Evolutionary conservation across 108 stramenopile species (phyloP), one percentile per base, ranked within the genome.

Genomic region (Cyclotella baltica): DNA sequence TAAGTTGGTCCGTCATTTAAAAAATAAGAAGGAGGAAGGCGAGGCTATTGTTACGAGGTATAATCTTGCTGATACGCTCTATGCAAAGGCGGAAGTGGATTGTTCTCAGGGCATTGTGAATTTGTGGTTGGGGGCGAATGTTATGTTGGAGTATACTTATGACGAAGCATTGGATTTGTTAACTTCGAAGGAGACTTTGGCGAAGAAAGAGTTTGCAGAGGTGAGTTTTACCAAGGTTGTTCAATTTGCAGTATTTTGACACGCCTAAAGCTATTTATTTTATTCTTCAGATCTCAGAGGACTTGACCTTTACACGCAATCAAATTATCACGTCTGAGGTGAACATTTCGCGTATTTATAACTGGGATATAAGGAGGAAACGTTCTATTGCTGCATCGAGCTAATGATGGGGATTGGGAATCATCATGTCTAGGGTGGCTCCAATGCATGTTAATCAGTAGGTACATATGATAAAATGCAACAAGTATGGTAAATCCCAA

Each of bases 101-200:
- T 86, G 75, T 40, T 84, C 88, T 19, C 68, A 81, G 64, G 97
- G 95, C 0, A 95, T 85, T 50, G 99, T 99, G 10, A 98, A 98
- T 88, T 77, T 99, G 38, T 99, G 99, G 99, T 78, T 99, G 36
- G 99, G 99, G 30, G 99, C 98, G 52, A 96, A 97, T 90, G 98
- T 98, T 63, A 98, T 99, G 99, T 75, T 99, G 77, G 98, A 99
- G 69, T 99, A 98, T 85, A 94, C 96, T 27, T 98, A 98, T 80
- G 90, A 96, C 18, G 99, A 99, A 58, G 99, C 98, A 23, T 73
- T 97, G 38, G 93, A 86, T 27, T 82, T 96, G 73, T 86, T 98
- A 71, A 66, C 77, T 25, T 67, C 78, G 36, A 94, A 93, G 65
- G 69, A 85, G 50, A 65, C 80, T 50, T 56, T 69, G 55, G 94